Conservation (phyloP, 73 alveolate species). For the Paraurostyla sp. region DNA sequence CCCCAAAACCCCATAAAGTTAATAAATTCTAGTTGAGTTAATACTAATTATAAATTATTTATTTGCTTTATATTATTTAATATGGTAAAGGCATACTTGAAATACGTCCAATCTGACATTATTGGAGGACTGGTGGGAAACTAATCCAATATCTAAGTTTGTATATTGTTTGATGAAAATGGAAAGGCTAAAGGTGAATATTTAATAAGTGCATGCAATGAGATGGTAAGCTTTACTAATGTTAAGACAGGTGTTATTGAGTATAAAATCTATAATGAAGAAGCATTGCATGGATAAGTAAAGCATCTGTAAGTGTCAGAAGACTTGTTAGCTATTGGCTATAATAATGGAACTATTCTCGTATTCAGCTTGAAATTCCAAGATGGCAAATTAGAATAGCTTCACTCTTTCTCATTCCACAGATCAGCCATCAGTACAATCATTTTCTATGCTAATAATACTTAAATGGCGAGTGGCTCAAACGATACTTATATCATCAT, state of each 20-base stretch:
- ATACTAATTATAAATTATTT: no score
- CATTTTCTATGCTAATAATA: conserved; percentile 71
- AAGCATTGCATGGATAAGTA: conserved; percentile 61
- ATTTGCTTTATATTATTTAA: no score
- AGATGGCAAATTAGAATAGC: conserved; percentile 14
- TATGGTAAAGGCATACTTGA: conserved; percentile 77
- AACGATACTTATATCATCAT: conserved; percentile 86
- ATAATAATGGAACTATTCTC: conserved; percentile 61
- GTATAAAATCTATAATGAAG: conserved; percentile 60
- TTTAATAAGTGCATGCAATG: conserved; percentile 63
- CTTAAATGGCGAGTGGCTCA: conserved; percentile 82
- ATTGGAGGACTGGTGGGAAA: conserved; percentile 51
- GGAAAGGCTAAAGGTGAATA: not conserved
- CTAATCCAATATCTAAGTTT: conserved; percentile 22
- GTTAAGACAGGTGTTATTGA: conserved; percentile 64
- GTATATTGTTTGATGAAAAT: not conserved
- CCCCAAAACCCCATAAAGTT: no score
- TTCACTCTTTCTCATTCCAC: conserved; percentile 75
- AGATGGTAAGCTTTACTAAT: conserved; percentile 51
- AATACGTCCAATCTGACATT: conserved; percentile 59
- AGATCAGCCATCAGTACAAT: conserved; percentile 86
- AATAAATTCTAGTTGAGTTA: no score
- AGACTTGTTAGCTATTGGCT: conserved; percentile 72
- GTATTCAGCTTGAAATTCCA: conserved; percentile 2
- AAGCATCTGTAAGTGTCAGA: conserved; percentile 42